These are phyloP conservation scores for Echinosophora koreensis DNA, from an alignment of 306 rosid genomes.

Conservation along the genomic window DNA sequence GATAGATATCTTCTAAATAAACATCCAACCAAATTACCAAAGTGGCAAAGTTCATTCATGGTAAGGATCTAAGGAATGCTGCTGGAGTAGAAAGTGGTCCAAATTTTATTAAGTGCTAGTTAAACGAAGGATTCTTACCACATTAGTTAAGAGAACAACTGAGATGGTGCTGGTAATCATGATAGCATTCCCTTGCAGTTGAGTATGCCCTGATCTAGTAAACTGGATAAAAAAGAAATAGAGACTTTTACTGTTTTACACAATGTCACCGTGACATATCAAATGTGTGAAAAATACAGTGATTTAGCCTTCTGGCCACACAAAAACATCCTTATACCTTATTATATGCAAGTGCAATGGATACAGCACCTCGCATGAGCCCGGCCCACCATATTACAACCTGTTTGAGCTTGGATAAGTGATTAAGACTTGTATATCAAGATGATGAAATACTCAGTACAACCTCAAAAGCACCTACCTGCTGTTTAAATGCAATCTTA, in stretches of 20 bases:
- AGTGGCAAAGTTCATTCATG: too few species aligned
- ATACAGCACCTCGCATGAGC: constrained; percentile 76
- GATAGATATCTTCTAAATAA: background rate
- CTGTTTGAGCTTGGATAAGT: constrained; percentile 47
- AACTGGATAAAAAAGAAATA: constrained; percentile 54
- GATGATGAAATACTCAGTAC: constrained; percentile 6
- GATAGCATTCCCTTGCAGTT: constrained; percentile 55
- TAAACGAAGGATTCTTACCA: constrained; percentile 51
- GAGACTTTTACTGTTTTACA: background rate
- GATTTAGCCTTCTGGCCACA: background rate
- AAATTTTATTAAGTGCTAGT: background rate
- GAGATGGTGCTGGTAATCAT: constrained; percentile 75
- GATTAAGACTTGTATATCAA: background rate
- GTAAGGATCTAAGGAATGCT: background rate
- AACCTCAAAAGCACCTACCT: constrained; percentile 50
- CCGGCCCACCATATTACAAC: constrained; percentile 78
- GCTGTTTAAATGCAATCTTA: constrained; percentile 65
- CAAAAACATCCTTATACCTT: constrained; percentile 52
- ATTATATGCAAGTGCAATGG: constrained; percentile 70
- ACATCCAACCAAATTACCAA: background rate
- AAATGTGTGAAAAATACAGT: background rate
- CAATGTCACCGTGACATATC: constrained; percentile 3
- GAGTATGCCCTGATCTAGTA: constrained; percentile 63
- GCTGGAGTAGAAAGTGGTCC: background rate
- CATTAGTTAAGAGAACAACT: constrained; percentile 68